Conservation (phyloP, 2,329 filamentous ascomycete species). For the Cladosporium sp. region DNA sequence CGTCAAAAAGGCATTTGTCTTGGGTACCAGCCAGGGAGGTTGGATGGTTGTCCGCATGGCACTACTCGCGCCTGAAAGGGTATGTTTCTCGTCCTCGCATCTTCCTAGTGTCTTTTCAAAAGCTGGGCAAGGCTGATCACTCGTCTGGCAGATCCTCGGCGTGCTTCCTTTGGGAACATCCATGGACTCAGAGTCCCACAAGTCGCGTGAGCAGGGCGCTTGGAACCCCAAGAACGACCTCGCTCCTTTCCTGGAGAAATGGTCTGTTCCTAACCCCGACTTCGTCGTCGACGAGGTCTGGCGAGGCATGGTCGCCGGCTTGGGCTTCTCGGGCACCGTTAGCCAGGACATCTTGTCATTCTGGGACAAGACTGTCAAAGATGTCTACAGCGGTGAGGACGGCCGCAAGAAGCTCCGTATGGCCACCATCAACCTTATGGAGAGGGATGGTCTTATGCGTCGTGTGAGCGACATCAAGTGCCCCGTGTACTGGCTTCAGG, state of each 20-base stretch:
- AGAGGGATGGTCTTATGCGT: constrained; percentile 43
- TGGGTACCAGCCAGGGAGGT: constrained; percentile 51
- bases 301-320: constrained; percentile 6
- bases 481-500: constrained; percentile 48
- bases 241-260: constrained; percentile 27
- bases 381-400: constrained; percentile 45
- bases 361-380: constrained; percentile 40
- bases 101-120: background rate
- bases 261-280: constrained; percentile 37
- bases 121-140: background rate
- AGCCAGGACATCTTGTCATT: constrained; percentile 34
- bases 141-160: constrained; percentile 39
- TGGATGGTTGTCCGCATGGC: constrained; percentile 51
- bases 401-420: constrained; percentile 44
- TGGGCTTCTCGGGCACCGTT: constrained; percentile 39
- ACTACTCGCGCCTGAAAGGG: constrained; percentile 41
- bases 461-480: constrained; percentile 43
- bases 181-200: constrained; percentile 45
- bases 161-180: constrained; percentile 50
- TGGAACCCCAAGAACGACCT: constrained; percentile 40
- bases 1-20: constrained; percentile 40
- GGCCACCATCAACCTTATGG: constrained; percentile 45
- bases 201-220: constrained; percentile 41
- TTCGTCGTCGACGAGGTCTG: constrained; percentile 39
- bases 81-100: constrained; percentile 19